Evolutionary conservation across 2,329 filamentous ascomycete genomes (phyloP), one percentile per base, ranked within the genome.

Genomic region (Ophiostoma triangulosporum): DNA sequence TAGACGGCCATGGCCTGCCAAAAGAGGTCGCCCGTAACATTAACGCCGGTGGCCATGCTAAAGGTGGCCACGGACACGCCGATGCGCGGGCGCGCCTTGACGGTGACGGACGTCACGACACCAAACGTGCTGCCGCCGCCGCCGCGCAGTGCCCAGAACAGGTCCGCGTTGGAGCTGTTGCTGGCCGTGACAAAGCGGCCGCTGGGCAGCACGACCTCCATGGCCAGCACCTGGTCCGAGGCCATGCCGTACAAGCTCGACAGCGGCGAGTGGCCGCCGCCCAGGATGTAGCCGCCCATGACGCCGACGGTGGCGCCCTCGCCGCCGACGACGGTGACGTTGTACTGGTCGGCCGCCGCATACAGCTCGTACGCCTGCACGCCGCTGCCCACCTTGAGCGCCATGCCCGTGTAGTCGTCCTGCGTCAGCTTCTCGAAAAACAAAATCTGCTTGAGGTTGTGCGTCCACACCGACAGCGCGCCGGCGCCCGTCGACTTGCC

Each of bases 121-220:
- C 68, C 68, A 55, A 63, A 70, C 1, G 68, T 70, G 54, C 64
- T 55, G 14, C 66, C 65, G 26, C 71, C 72, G 11, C 69, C 73
- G 22, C 74, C 74, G 14, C 70, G 64, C 29, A 77, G 63, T 2
- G 77, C 78, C 71, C 75, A 82, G 64, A 76, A 80, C 6, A 81
- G 64, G 53, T 81, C 77, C 0, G 66, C 58, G 56, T 80, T 73
- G 29, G 73, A 61, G 2, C 66, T 62, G 20, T 64, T 66, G 45
- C 69, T 70, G 1, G 67, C 71, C 38, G 71, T 69, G 3, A 74
- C 62, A 22, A 71, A 66, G 4, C 63, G 58, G 14, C 75, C 74
- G 55, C 69, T 67, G 11, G 72, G 67, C 6, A 70, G 70, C 7
- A 78, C 69, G 14, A 77, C 66, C 53, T 77, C 67, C 56, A 73